Conservation (phyloP, 805 yeast species). For the Priceomyces castillae region DNA sequence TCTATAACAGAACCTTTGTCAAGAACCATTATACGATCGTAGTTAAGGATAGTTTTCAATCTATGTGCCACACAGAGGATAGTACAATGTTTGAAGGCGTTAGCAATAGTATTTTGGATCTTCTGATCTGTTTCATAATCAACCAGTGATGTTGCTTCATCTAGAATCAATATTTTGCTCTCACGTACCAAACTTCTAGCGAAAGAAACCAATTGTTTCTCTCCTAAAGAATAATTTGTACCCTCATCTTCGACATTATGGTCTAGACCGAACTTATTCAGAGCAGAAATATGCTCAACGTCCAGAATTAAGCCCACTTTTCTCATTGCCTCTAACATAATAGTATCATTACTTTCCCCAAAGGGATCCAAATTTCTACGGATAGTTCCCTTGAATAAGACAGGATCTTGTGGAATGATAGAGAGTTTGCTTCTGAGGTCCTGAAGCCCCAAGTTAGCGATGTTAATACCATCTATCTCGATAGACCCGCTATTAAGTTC, state of each 20-base stretch:
- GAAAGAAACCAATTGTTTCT: slow-evolving; percentile 36
- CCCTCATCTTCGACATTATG: slow-evolving; percentile 38
- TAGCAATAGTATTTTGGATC: slow-evolving; percentile 32
- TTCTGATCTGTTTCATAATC: slow-evolving; percentile 39
- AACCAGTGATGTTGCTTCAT: slow-evolving; percentile 41
- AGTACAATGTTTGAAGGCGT: slow-evolving; percentile 33
- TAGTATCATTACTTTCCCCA: slow-evolving; percentile 43
- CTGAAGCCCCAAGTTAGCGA: slow-evolving; percentile 46
- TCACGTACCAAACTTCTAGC: slow-evolving; percentile 38
- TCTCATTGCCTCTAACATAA: slow-evolving; percentile 52
- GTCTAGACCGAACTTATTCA: slow-evolving; percentile 37
- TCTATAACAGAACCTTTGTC: slow-evolving; percentile 34
- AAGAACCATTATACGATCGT: slow-evolving; percentile 35
- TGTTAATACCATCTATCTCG: slow-evolving; percentile 55
- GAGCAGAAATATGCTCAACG: slow-evolving; percentile 4
- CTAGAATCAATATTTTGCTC: slow-evolving; percentile 36
- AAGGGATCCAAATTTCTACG: slow-evolving; percentile 62
- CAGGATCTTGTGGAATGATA: slow-evolving; percentile 68
- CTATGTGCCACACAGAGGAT: slow-evolving; percentile 41
- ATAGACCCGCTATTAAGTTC: slow-evolving; percentile 49
- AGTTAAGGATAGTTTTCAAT: slow-evolving; percentile 35
- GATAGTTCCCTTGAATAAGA: slow-evolving; percentile 54
- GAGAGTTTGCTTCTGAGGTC: slow-evolving; percentile 52
- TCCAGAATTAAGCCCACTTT: slow-evolving; percentile 44
- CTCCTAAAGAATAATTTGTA: slow-evolving; percentile 37